Conservation (phyloP, 352 stramenopile species). For the Blastocystis sp. region DNA sequence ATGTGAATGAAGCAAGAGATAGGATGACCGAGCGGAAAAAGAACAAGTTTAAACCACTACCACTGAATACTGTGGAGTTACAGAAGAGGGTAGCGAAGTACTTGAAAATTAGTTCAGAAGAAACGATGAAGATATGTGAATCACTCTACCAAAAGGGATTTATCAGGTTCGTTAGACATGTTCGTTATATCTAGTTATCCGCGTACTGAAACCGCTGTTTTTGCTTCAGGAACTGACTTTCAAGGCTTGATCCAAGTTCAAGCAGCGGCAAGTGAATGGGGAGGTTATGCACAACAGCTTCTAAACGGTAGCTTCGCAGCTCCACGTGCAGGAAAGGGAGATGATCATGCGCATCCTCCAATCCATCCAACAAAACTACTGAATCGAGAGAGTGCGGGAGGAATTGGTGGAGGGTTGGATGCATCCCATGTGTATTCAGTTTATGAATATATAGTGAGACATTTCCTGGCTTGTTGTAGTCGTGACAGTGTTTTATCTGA, state of each 20-base stretch:
- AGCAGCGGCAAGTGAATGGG: conserved; percentile 72
- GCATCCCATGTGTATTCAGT: conserved; percentile 78
- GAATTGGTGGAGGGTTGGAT: conserved; percentile 61
- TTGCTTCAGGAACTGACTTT: conserved; percentile 86
- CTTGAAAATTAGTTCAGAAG: conserved; percentile 88
- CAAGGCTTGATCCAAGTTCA: conserved; percentile 74
- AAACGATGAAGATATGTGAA: conserved; percentile 89
- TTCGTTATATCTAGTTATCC: conserved; percentile 79
- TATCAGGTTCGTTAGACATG: conserved; percentile 72
- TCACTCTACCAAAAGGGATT: conserved; percentile 93
- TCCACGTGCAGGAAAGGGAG: conserved; percentile 81
- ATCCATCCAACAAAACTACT: conserved; percentile 96
- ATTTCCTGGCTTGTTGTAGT: conserved; percentile 97
- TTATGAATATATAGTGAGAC: conserved; percentile 91
- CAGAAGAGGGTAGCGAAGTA: conserved; percentile 91
- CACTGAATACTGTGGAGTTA: conserved; percentile 95
- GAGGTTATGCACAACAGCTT: conserved; percentile 72
- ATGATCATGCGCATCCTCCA: conserved; percentile 93
- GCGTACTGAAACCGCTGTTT: conserved; percentile 97
- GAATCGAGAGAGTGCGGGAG: conserved; percentile 66
- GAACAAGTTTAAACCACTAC: conserved; percentile 89
- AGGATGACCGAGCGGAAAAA: conserved; percentile 65
- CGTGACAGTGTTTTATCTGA: conserved; percentile 71
- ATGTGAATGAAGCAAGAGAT: not conserved
- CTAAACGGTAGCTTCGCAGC: conserved; percentile 73